These are phyloP conservation scores for Paragyromitra xinjiangensis DNA, from an alignment of 495 filamentous ascomycete species.

Conservation along the genomic window DNA sequence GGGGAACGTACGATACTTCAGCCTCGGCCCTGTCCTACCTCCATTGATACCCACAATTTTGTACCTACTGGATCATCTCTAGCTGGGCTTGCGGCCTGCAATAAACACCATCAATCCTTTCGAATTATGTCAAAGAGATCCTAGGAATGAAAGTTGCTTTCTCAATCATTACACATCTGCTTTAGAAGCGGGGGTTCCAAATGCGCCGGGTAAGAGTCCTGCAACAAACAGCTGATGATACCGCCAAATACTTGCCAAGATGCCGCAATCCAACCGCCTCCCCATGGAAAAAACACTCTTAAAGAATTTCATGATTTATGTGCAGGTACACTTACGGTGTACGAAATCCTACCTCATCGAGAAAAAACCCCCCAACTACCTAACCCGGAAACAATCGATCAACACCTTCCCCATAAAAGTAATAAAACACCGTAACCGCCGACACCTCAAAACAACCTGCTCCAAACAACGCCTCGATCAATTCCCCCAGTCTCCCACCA, in stretches of 20 bases:
- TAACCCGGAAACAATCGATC: neutral
- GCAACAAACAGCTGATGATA: neutral
- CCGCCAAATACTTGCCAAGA: neutral
- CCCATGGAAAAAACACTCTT: neutral
- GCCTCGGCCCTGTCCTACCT: neutral
- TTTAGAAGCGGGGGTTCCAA: neutral
- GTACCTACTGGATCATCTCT: neutral
- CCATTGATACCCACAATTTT: constrained; percentile 1
- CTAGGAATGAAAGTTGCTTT: neutral
- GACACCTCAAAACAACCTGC: constrained; percentile 19
- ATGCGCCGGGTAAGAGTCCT: neutral
- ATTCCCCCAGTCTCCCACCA: neutral
- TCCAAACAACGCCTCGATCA: constrained; percentile 11
- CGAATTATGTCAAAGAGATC: neutral
- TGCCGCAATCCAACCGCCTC: neutral
- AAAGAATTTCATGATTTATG: neutral
- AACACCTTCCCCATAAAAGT: constrained; percentile 31
- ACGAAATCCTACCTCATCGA: neutral
- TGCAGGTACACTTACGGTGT: neutral
- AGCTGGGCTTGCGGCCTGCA: neutral
- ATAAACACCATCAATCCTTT: neutral
- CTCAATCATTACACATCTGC: constrained; percentile 1
- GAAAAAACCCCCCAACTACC: neutral
- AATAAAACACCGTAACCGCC: constrained; percentile 27
- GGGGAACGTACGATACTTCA: constrained; percentile 24